phyloP scores from a whole-genome alignment of 108 stramenopile species.

The Discostella stelligeroides region DNA sequence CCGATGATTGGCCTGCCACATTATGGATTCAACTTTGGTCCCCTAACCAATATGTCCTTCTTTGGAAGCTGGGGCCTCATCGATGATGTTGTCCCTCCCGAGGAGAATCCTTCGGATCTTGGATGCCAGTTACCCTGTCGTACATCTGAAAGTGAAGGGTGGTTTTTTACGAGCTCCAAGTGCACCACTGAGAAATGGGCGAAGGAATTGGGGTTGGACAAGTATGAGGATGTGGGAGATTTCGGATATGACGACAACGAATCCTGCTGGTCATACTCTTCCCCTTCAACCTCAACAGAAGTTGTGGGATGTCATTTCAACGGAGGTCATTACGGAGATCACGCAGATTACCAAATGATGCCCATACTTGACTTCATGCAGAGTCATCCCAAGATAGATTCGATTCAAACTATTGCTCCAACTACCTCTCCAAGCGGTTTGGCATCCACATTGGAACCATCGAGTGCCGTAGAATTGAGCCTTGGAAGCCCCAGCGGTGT shows the following conservation, averaged over 20 bases:
- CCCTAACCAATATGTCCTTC: constrained; percentile 1
- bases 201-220: constrained; percentile 2
- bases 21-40: constrained; percentile 16
- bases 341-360: constrained; percentile 5
- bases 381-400: constrained; percentile 3
- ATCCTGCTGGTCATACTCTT: constrained; percentile 7
- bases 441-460: constrained; percentile 2
- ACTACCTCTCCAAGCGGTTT: constrained; percentile 2
- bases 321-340: constrained; percentile 1
- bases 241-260: constrained; percentile 4
- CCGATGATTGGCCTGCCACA: constrained; percentile 9
- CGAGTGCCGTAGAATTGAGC: constrained; percentile 4
- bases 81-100: constrained; percentile 3
- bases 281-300: constrained; percentile 4
- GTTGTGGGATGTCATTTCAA: no score
- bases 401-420: constrained; percentile 1
- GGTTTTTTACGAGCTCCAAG: no score
- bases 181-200: constrained; percentile 6
- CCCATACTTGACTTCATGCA: constrained; percentile 5
- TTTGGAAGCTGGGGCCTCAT: constrained; percentile 8
- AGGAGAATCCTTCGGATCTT: constrained; percentile 5
- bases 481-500: background rate
- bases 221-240: constrained; percentile 4
- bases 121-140: background rate
- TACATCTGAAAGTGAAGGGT: constrained; percentile 7